phyloP scores from a whole-genome alignment of 2,329 filamentous ascomycete species.

The Claviceps sp. region DNA sequence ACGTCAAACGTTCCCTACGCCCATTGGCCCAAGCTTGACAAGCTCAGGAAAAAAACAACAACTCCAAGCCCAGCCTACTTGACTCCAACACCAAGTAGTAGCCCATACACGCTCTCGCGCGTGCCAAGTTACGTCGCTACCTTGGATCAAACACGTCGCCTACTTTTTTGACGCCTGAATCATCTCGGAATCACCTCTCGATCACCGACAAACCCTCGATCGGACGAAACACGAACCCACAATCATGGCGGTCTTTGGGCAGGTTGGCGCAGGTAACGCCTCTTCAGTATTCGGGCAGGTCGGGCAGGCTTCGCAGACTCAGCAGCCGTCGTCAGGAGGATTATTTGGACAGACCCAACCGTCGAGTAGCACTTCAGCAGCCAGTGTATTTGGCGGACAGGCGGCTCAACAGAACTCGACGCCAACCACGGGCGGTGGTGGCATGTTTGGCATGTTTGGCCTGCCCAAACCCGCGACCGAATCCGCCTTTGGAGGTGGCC shows the following conservation, averaged over 20 bases:
- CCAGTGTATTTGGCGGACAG: slow-evolving; percentile 5
- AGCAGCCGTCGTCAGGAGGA: slow-evolving; percentile 3
- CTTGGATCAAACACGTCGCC: background rate
- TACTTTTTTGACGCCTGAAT: background rate
- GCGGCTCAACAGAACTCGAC: slow-evolving; percentile 3
- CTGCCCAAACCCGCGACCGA: slow-evolving; percentile 9
- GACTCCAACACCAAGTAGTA: background rate
- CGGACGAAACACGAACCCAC: background rate
- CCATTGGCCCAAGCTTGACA: slow-evolving; percentile 23
- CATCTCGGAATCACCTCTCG: background rate
- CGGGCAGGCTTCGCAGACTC: background rate
- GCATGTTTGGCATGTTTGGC: slow-evolving; percentile 12
- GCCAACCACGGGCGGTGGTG: slow-evolving; percentile 6
- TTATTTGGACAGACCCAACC: slow-evolving; percentile 5
- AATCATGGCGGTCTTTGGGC: slow-evolving; percentile 23
- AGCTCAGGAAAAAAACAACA: background rate
- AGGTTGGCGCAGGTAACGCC: slow-evolving; percentile 11
- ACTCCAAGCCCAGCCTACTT: background rate
- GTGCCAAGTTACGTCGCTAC: background rate
- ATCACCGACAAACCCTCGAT: background rate
- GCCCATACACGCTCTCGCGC: background rate
- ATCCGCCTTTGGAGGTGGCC: slow-evolving; percentile 7
- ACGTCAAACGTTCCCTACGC: background rate
- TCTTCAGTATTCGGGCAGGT: slow-evolving; percentile 17
- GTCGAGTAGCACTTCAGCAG: background rate